Conservation (phyloP, 148 eudicot species). For the Oxyria digyna region DNA sequence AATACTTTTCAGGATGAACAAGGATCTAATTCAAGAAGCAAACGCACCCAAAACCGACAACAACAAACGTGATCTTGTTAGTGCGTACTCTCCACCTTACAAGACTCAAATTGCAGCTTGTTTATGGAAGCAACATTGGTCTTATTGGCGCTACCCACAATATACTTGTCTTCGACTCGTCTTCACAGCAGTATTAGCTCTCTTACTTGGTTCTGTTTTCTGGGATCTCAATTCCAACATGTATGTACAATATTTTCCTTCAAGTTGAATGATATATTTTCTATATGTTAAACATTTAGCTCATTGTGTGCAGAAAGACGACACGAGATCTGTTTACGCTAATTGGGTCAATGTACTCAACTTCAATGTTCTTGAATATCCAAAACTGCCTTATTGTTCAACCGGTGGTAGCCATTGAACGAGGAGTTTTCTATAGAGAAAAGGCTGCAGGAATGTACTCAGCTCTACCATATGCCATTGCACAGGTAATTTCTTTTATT, state of each 20-base stretch:
- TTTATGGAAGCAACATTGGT: conserved; percentile 39
- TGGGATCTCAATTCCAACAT: conserved; percentile 39
- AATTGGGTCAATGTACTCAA: conserved; percentile 42
- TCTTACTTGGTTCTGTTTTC: conserved; percentile 38
- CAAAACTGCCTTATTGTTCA: conserved; percentile 26
- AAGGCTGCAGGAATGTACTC: conserved; percentile 48
- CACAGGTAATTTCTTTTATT: conserved; percentile 22
- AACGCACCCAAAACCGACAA: conserved; percentile 20
- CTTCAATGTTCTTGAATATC: conserved; percentile 23
- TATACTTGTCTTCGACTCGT: conserved; percentile 32
- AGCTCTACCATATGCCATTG: conserved; percentile 39
- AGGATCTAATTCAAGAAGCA: conserved; percentile 28
- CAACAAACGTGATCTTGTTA: conserved; percentile 25
- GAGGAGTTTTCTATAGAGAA: conserved; percentile 36
- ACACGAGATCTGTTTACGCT: conserved; percentile 24
- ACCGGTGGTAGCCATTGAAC: conserved; percentile 29
- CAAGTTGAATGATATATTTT: too few relatives aligned
- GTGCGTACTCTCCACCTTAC: conserved; percentile 29
- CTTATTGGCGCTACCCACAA: conserved; percentile 44
- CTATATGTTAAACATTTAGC: too few relatives aligned
- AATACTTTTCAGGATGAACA: conserved; percentile 39
- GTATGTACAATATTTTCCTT: conserved; percentile 12
- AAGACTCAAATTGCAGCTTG: conserved; percentile 32
- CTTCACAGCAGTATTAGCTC: conserved; percentile 20
- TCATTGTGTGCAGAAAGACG: conserved; percentile 13